Conservation (phyloP, 83 land plant species). For the Isoetes engelmannii region DNA sequence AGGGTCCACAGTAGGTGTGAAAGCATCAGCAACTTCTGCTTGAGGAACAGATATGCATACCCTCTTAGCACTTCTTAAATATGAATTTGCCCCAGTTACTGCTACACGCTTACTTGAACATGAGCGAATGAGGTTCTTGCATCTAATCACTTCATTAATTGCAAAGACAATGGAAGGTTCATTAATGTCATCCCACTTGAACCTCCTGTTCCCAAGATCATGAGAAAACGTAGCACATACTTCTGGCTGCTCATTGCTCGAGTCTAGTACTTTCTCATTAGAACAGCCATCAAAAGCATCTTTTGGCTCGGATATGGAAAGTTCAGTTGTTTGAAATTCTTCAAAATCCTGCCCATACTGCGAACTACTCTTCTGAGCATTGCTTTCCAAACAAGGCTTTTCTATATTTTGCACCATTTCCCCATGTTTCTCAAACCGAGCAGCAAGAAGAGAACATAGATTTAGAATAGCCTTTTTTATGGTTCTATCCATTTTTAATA, state of each 20-base stretch:
- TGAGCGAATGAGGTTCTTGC: conserved; percentile 42
- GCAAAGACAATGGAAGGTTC: conserved; percentile 50
- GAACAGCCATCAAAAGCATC: too few species aligned
- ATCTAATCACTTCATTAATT: conserved; percentile 57
- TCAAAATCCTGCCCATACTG: neutral
- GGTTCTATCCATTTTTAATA: conserved; percentile 35
- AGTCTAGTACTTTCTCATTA: too few species aligned
- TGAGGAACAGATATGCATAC: conserved; percentile 9
- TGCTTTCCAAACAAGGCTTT: neutral
- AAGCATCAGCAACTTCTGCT: conserved; percentile 13
- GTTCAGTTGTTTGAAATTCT: neutral
- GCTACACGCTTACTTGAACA: conserved; percentile 26
- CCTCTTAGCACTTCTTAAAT: too few species aligned
- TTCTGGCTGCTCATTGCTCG: too few species aligned
- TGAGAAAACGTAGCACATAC: too few species aligned
- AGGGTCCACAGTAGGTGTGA: neutral
- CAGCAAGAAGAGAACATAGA: conserved; percentile 57
- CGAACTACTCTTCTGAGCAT: neutral
- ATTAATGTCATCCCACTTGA: conserved; percentile 78
- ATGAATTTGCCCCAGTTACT: neutral
- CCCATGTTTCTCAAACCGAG: conserved; percentile 52
- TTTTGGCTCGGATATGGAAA: too few species aligned
- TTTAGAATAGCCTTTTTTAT: conserved; percentile 59
- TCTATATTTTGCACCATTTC: conserved; percentile 16
- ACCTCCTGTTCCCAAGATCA: conserved; percentile 5